Evolutionary conservation across 1,139 yeast genomes (phyloP), one percentile per base, ranked within the genome.

Genomic region (Suhomyces taliae): DNA sequence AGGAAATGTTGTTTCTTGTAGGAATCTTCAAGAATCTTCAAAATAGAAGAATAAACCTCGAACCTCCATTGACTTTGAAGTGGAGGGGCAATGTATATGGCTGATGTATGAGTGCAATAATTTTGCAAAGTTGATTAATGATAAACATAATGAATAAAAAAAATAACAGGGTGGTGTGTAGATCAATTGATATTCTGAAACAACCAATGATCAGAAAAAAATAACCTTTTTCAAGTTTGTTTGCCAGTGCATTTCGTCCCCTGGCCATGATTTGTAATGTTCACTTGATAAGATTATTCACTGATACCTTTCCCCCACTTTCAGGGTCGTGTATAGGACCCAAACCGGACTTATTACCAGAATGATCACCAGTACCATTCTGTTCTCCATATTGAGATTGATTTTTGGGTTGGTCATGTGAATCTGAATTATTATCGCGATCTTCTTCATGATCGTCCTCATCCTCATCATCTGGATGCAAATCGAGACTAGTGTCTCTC

Each of bases 401-500:
- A 34, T 8, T 37, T 41, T 14, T 31, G 26, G 19, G 37, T 8
- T 36, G 34, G 11, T 36, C 44, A 24, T 37, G 26, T 9, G 32
- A 29, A 11, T 29, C 32, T 11, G 32, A 29, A 11, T 40, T 41
- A 29, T 38, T 12, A 27, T 42, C 48, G 24, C 39, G 37, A 6
- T 41, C 48, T 41, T 41, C 40, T 19, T 40, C 45, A 12, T 41
- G 42, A 32, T 39, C 44, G 15, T 46, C 41, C 31, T 41, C 44
- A 15, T 41, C 43, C 5, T 45, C 44, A 27, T 37, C 42, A 27
- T 43, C 49, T 6, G 46, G 46, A 27, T 43, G 49, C 37, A 49
- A 43, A 38, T 53, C 55, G 43, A 52, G 48, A 38, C 45, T 40
- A 19, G 56, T 43, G 33, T 49, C 50, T 40, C 53, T 45, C 46